Evolutionary conservation across 306 rosid species (phyloP).

Genomic region (Castanospermum australe): DNA sequence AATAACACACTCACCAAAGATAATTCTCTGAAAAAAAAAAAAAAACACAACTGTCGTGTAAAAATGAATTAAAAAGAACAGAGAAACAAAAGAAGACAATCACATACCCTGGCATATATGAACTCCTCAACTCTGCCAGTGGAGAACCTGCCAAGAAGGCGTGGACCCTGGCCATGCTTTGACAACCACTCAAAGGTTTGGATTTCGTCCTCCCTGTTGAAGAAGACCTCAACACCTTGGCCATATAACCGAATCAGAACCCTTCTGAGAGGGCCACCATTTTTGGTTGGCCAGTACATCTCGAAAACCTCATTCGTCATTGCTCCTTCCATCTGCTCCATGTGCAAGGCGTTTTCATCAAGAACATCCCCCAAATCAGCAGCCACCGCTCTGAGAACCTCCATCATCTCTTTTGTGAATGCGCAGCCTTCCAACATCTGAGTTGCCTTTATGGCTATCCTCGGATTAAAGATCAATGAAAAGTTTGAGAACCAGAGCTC

Average conservation of each 20-base stretch:
- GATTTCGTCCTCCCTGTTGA: slow-evolving; percentile 69
- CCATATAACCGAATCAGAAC: slow-evolving; percentile 77
- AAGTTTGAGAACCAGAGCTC: slow-evolving; percentile 4
- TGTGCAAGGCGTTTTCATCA: slow-evolving; percentile 55
- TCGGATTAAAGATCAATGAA: background rate
- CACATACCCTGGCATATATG: slow-evolving; percentile 73
- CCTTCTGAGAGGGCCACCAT: slow-evolving; percentile 32
- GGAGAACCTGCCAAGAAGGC: slow-evolving; percentile 68
- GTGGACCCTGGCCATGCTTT: slow-evolving; percentile 77
- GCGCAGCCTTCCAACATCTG: slow-evolving; percentile 45
- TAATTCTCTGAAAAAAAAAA: background rate
- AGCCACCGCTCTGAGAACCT: slow-evolving; percentile 63
- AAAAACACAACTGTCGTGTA: background rate
- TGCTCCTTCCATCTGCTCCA: slow-evolving; percentile 63
- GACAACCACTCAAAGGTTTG: slow-evolving; percentile 68
- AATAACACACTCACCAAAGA: background rate
- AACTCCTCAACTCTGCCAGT: slow-evolving; percentile 80
- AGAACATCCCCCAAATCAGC: slow-evolving; percentile 63
- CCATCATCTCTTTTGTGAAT: slow-evolving; percentile 53
- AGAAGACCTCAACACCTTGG: slow-evolving; percentile 76
- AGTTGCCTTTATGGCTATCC: slow-evolving; percentile 53
- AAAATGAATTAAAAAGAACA: background rate
- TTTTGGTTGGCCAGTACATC: slow-evolving; percentile 56
- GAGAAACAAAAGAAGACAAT: background rate
- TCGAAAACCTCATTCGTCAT: slow-evolving; percentile 81